Evolutionary conservation across 768 basidiomycete genomes (phyloP).

Genomic region (Suillus clintonianus): DNA sequence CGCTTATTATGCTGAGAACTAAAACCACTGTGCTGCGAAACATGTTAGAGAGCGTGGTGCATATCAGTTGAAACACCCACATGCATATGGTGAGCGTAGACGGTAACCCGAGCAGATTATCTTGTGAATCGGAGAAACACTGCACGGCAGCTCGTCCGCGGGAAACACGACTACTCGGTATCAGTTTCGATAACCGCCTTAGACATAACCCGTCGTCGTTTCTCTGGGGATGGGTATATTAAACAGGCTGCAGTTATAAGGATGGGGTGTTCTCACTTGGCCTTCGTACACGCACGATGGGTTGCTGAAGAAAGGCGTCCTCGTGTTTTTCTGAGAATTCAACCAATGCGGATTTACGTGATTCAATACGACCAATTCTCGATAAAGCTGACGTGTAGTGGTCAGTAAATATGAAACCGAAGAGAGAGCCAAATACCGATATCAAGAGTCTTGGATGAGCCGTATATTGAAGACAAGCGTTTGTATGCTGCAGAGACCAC

Average conservation of each 20-base stretch:
- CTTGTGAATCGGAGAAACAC: not conserved
- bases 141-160: not conserved
- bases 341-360: not conserved
- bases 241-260: not conserved
- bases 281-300: conserved; percentile 5
- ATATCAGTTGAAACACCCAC: not conserved
- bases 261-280: conserved; percentile 1
- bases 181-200: not conserved
- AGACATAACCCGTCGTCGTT: not conserved
- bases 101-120: not conserved
- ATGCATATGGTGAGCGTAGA: not conserved
- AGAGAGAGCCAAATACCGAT: not conserved
- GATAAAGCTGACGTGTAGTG: not conserved
- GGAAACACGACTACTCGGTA: not conserved
- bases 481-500: conserved; percentile 25
- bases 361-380: not conserved
- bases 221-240: not conserved
- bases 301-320: conserved; percentile 3
- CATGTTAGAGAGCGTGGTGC: not conserved
- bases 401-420: not conserved
- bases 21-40: not conserved
- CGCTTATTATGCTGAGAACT: not conserved
- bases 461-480: conserved; percentile 34
- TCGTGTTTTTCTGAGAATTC: not conserved
- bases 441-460: conserved; percentile 12